Percentiles rank a stretch among this genome's conserved stretches.
phyloP scores from a whole-genome alignment of 352 stramenopile species.

The Poterioochromonas sp. region DNA sequence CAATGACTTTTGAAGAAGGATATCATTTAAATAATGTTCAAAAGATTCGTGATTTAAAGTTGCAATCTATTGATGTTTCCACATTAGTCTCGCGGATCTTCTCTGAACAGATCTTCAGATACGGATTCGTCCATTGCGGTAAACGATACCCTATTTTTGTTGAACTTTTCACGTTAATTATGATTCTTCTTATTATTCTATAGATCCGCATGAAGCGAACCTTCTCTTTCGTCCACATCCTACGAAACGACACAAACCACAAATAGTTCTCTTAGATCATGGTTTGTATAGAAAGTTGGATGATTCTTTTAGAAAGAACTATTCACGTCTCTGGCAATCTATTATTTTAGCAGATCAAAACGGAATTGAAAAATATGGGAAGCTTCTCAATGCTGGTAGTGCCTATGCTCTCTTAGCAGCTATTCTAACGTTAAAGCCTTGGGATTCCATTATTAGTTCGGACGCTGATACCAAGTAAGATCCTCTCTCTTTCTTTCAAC shows the following conservation, averaged over 20 bases:
- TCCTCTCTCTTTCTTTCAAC: neutral
- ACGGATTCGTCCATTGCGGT: slow-evolving; percentile 40
- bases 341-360: slow-evolving; percentile 77
- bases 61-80: slow-evolving; percentile 63
- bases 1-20: slow-evolving; percentile 92
- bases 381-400: slow-evolving; percentile 52
- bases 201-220: slow-evolving; percentile 88
- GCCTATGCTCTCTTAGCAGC: slow-evolving; percentile 64
- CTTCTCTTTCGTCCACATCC: slow-evolving; percentile 61
- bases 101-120: slow-evolving; percentile 62
- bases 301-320: slow-evolving; percentile 78
- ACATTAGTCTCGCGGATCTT: slow-evolving; percentile 69
- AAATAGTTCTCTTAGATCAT: slow-evolving; percentile 93
- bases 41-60: slow-evolving; percentile 61
- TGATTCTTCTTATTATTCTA: neutral
- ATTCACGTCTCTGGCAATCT: slow-evolving; percentile 85
- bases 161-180: neutral
- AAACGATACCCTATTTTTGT: neutral
- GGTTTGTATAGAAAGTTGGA: slow-evolving; percentile 88
- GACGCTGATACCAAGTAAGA: slow-evolving; percentile 43
- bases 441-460: slow-evolving; percentile 62
- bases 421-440: slow-evolving; percentile 65
- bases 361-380: slow-evolving; percentile 55
- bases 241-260: slow-evolving; percentile 51
- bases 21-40: slow-evolving; percentile 80